Conservation (phyloP, 331 rosid species). For the Malus hybrid region DNA sequence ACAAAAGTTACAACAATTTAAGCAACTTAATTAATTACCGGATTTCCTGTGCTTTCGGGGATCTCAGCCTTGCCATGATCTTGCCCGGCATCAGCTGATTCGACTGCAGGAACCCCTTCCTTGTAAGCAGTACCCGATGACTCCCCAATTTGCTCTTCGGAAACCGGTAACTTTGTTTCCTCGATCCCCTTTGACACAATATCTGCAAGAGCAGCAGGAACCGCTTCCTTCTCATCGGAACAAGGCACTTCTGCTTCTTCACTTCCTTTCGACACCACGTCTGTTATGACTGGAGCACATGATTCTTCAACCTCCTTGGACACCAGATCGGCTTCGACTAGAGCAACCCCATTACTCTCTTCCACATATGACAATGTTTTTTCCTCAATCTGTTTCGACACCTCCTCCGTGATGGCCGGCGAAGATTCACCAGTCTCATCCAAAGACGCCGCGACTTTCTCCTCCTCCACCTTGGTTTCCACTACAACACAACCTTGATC, state of each 20-base stretch:
- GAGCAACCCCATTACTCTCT: slow-evolving; percentile 18
- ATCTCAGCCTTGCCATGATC: slow-evolving; percentile 18
- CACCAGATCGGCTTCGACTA: background rate
- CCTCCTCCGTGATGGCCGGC: slow-evolving; percentile 8
- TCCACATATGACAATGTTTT: background rate
- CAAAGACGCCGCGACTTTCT: background rate
- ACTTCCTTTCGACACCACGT: background rate
- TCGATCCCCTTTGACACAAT: slow-evolving; percentile 17
- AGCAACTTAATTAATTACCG: slow-evolving; percentile 21
- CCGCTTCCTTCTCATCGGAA: slow-evolving; percentile 2
- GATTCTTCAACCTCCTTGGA: slow-evolving; percentile 7
- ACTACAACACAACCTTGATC: background rate
- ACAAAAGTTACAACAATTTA: background rate
- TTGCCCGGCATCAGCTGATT: slow-evolving; percentile 5
- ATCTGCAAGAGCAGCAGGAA: slow-evolving; percentile 9
- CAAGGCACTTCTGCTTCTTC: slow-evolving; percentile 11
- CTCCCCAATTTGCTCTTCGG: slow-evolving; percentile 28
- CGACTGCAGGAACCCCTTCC: background rate
- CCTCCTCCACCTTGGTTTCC: background rate
- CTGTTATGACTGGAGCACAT: slow-evolving; percentile 1
- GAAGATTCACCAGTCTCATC: slow-evolving; percentile 10
- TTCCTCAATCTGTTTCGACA: slow-evolving; percentile 10
- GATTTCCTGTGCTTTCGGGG: slow-evolving; percentile 25
- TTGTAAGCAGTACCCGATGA: slow-evolving; percentile 19
- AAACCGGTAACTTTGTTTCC: slow-evolving; percentile 11